These are phyloP conservation scores for Apiotrichum gamsii DNA, from an alignment of 1,284 basidiomycete genomes.

Conservation along the genomic window DNA sequence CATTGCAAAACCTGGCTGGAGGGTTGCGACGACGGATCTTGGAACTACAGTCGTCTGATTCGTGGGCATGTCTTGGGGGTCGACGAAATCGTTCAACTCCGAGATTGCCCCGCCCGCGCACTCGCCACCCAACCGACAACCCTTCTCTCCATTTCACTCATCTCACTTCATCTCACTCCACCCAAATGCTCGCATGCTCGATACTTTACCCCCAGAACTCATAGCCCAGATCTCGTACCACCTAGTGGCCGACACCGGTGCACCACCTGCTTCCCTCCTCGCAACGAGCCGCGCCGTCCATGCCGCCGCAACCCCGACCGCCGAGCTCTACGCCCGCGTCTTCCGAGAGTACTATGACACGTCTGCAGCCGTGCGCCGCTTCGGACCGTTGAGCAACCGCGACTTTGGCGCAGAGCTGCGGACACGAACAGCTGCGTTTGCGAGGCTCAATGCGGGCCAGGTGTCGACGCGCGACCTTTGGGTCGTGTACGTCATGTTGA, in stretches of 20 bases:
- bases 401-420: constrained; percentile 33
- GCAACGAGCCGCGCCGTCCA: constrained; percentile 51
- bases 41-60: too few relatives aligned
- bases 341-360: constrained; percentile 60
- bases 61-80: too few relatives aligned
- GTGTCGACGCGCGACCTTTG: constrained; percentile 50
- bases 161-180: too few relatives aligned
- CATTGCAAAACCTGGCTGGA: too few relatives aligned
- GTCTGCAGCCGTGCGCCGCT: constrained; percentile 55
- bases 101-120: too few relatives aligned
- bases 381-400: constrained; percentile 24
- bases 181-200: too few relatives aligned
- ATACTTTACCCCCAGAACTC: constrained; percentile 64
- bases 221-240: constrained; percentile 56
- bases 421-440: constrained; percentile 28
- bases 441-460: constrained; percentile 22
- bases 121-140: too few relatives aligned
- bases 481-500: constrained; percentile 58
- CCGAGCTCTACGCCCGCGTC: constrained; percentile 56
- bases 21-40: too few relatives aligned
- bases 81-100: too few relatives aligned
- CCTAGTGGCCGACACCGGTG: constrained; percentile 35
- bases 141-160: too few relatives aligned
- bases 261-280: constrained; percentile 50
- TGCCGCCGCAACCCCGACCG: constrained; percentile 51